A percentile compares a stretch with the other conserved stretches of the same genome.
These are phyloP conservation scores for Wickerhamomyces ciferrii DNA, from an alignment of 805 yeast species.

Conservation along the genomic window DNA sequence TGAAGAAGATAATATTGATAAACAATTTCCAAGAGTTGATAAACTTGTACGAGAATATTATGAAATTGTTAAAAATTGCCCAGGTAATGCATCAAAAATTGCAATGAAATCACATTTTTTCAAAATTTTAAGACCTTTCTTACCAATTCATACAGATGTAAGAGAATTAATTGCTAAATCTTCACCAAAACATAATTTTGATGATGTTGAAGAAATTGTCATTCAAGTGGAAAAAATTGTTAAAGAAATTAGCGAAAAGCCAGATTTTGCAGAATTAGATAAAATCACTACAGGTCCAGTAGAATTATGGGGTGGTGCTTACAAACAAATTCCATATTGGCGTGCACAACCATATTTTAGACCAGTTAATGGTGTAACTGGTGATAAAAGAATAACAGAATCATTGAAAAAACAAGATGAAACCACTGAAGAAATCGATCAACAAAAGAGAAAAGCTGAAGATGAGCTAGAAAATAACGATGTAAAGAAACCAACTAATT, in stretches of 20 bases:
- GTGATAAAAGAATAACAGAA: constrained; percentile 34
- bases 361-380: constrained; percentile 73
- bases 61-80: constrained; percentile 53
- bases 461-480: constrained; percentile 10
- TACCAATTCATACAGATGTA: constrained; percentile 71
- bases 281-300: constrained; percentile 45
- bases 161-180: constrained; percentile 64
- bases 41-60: constrained; percentile 78
- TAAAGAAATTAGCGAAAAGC: constrained; percentile 42
- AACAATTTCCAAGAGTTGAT: constrained; percentile 83
- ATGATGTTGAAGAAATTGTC: constrained; percentile 52
- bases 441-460: constrained; percentile 20
- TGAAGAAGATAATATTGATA: constrained; percentile 50
- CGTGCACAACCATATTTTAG: constrained; percentile 94
- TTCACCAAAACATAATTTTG: constrained; percentile 37
- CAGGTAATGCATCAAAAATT: constrained; percentile 59
- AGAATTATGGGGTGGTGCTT: constrained; percentile 75
- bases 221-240: constrained; percentile 65
- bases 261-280: constrained; percentile 53
- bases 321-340: constrained; percentile 88
- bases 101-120: constrained; percentile 93
- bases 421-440: neutral
- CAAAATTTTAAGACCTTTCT: constrained; percentile 77
- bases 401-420: constrained; percentile 16
- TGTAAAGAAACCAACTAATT: neutral